These are phyloP conservation scores for Kurtzmaniella quercitrusa DNA, from an alignment of 1,139 yeast genomes.

Conservation along the genomic window DNA sequence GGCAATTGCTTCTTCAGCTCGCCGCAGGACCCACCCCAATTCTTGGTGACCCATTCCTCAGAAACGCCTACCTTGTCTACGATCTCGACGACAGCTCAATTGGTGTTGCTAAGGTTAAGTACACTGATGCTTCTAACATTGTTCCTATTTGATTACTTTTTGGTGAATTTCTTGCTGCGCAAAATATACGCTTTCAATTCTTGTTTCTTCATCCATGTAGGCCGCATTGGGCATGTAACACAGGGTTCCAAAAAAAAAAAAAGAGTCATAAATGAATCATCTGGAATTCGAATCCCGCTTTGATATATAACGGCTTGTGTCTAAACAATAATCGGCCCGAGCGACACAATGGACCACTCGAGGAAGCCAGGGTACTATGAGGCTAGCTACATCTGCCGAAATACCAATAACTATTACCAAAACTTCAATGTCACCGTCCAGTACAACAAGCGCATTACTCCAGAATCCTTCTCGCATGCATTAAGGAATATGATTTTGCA, in stretches of 20 bases:
- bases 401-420: conserved; percentile 7
- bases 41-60: conserved; percentile 22
- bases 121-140: conserved; percentile 9
- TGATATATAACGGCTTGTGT: not conserved
- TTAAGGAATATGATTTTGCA: conserved; percentile 4
- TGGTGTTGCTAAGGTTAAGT: conserved; percentile 19
- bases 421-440: conserved; percentile 9
- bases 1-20: no score
- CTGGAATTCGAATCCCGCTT: not conserved
- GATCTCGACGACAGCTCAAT: conserved; percentile 21
- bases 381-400: conserved; percentile 9
- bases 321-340: not conserved
- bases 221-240: not conserved
- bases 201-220: not conserved
- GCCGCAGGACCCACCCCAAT: not conserved
- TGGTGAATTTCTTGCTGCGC: not conserved
- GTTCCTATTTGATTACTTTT: not conserved
- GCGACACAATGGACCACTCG: conserved; percentile 1
- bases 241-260: not conserved
- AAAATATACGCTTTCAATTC: not conserved
- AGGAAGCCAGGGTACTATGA: conserved; percentile 11
- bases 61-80: conserved; percentile 22
- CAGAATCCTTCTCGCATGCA: conserved; percentile 6
- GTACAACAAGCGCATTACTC: conserved; percentile 5
- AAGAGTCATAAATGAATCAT: not conserved